phyloP scores from a whole-genome alignment of 2,329 filamentous ascomycete genomes.

The Diplodia mutila region DNA sequence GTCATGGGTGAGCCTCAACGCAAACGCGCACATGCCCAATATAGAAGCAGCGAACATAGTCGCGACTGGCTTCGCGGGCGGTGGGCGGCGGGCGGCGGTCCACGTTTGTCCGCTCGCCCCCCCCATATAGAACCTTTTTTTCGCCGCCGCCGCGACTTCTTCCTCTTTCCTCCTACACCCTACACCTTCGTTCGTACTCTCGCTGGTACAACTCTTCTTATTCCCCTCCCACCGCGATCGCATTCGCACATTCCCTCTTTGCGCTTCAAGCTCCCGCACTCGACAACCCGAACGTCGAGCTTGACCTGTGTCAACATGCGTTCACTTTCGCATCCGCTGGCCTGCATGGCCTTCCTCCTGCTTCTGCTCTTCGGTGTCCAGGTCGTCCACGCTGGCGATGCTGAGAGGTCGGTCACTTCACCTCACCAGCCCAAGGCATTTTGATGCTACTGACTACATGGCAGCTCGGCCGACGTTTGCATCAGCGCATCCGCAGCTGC shows the following conservation, averaged over 20 bases:
- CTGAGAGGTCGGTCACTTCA: not conserved
- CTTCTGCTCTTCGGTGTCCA: slow-evolving; percentile 2
- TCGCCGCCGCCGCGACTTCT: not conserved
- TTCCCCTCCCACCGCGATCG: not conserved
- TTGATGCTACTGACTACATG: not conserved
- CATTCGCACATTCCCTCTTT: not conserved
- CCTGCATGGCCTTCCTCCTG: not conserved
- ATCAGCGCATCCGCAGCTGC: not conserved
- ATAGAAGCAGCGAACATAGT: not conserved
- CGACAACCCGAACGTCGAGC: not conserved
- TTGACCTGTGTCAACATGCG: slow-evolving; percentile 1
- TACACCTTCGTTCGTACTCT: not conserved
- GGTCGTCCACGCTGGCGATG: not conserved
- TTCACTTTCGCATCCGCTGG: slow-evolving; percentile 1
- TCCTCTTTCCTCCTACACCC: not conserved
- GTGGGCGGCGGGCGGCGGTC: too few relatives aligned
- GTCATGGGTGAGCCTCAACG: not conserved
- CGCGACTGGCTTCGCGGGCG: not conserved
- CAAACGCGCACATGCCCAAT: not conserved
- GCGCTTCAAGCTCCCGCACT: not conserved
- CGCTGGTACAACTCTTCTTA: not conserved
- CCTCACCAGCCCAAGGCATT: not conserved
- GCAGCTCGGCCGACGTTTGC: not conserved
- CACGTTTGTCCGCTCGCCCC: not conserved
- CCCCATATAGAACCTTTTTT: not conserved